These are phyloP conservation scores for Drechmeria coniospora DNA, from an alignment of 2,329 filamentous ascomycete genomes.

Conservation along the genomic window DNA sequence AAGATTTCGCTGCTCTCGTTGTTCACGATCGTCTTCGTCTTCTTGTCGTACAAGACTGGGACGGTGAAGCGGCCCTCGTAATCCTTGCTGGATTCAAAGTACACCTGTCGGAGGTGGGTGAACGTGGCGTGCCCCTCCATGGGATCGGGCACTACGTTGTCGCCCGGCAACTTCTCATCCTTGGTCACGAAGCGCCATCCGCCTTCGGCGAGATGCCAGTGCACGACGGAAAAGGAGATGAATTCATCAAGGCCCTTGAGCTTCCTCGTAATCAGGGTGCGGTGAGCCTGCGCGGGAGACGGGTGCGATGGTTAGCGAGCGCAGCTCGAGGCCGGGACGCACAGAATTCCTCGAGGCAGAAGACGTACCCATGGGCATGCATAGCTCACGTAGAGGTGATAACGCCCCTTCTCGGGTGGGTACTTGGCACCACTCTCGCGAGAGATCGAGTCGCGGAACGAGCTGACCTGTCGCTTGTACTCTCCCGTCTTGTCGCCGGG, in stretches of 20 bases:
- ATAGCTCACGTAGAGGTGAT: slow-evolving; percentile 91
- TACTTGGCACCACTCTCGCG: slow-evolving; percentile 57
- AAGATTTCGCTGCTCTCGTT: slow-evolving; percentile 91
- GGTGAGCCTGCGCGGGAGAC: slow-evolving; percentile 46
- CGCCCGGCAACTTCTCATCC: slow-evolving; percentile 40
- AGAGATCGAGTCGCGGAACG: slow-evolving; percentile 71
- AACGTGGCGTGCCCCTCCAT: slow-evolving; percentile 55
- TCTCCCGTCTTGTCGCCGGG: slow-evolving; percentile 68
- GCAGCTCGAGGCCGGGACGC: too few species aligned
- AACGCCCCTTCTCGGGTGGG: slow-evolving; percentile 73
- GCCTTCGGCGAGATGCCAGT: slow-evolving; percentile 66
- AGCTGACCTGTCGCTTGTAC: slow-evolving; percentile 77
- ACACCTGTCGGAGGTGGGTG: slow-evolving; percentile 59
- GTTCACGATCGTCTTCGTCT: slow-evolving; percentile 62
- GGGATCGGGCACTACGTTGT: slow-evolving; percentile 51
- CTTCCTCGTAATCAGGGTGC: slow-evolving; percentile 72
- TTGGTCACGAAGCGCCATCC: slow-evolving; percentile 71
- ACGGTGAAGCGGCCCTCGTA: slow-evolving; percentile 77
- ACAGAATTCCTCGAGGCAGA: not conserved
- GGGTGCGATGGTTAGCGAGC: too few species aligned
- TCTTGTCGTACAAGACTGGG: slow-evolving; percentile 71
- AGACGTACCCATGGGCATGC: slow-evolving; percentile 71
- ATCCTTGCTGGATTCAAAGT: slow-evolving; percentile 57
- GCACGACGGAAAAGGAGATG: slow-evolving; percentile 66
- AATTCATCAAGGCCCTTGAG: slow-evolving; percentile 86